Conservation (phyloP, 2,329 filamentous ascomycete species). For the Lasiodiplodia hormozganensis region DNA sequence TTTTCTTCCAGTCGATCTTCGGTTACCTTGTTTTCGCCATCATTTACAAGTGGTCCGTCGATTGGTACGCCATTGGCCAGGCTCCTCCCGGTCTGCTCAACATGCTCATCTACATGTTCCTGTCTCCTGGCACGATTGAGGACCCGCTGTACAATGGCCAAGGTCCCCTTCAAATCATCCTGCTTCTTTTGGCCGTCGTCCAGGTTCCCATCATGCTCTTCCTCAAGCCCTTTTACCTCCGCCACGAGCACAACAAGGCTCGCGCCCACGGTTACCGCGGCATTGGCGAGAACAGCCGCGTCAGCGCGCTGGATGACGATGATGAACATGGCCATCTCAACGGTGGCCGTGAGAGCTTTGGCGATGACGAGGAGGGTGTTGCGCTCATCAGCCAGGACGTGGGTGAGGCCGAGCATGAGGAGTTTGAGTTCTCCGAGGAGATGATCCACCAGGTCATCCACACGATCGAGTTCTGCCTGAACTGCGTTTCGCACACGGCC, state of each 20-base stretch:
- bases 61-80: conserved; percentile 74
- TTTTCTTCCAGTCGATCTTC: conserved; percentile 99
- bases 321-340: conserved; percentile 67
- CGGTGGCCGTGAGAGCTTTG: conserved; percentile 69
- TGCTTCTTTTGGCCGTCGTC: conserved; percentile 80
- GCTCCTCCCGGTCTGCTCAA: conserved; percentile 89
- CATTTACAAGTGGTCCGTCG: conserved; percentile 94
- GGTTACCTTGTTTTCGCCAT: conserved; percentile 95
- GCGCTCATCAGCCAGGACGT: conserved; percentile 91
- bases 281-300: conserved; percentile 84
- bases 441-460: conserved; percentile 99
- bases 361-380: conserved; percentile 79
- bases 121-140: conserved; percentile 79
- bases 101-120: conserved; percentile 99
- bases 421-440: conserved; percentile 95
- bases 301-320: conserved; percentile 90
- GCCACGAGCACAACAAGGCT: conserved; percentile 90
- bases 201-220: conserved; percentile 93
- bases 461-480: conserved; percentile 98
- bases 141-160: conserved; percentile 82
- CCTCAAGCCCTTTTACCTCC: conserved; percentile 93
- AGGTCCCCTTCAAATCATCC: conserved; percentile 73
- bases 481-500: conserved; percentile 98
- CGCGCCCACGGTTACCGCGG: conserved; percentile 89
- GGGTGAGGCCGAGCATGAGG: conserved; percentile 76